Conservation (phyloP, 1,284 basidiomycete species). For the Phellopilus nigrolimitatus region DNA sequence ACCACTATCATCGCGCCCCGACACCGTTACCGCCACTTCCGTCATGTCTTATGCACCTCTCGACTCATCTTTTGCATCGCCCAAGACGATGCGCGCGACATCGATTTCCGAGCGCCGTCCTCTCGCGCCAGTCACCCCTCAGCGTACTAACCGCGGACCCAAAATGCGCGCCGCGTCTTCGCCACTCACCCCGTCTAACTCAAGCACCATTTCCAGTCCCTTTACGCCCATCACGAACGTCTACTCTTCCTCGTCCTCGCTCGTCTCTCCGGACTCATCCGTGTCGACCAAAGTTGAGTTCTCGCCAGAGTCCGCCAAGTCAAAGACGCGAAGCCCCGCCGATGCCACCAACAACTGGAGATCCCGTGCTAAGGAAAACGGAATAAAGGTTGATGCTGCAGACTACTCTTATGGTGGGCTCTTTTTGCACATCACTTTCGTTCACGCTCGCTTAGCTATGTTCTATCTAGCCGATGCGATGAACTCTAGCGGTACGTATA, state of each 20-base stretch:
- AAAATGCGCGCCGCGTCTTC: constrained; percentile 17
- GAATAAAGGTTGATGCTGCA: constrained; percentile 54
- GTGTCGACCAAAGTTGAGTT: constrained; percentile 18
- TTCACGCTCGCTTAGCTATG: constrained; percentile 19
- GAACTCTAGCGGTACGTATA: constrained; percentile 15
- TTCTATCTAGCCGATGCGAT: constrained; percentile 3
- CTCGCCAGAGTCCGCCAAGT: constrained; percentile 16
- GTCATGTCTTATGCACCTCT: constrained; percentile 11
- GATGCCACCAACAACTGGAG: constrained; percentile 69
- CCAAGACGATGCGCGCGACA: constrained; percentile 10
- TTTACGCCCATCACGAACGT: constrained; percentile 21
- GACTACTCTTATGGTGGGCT: constrained; percentile 48
- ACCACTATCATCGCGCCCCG: neutral
- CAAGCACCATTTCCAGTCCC: constrained; percentile 18
- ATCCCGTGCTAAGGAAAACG: constrained; percentile 62
- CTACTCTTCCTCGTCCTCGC: constrained; percentile 18
- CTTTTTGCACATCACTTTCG: constrained; percentile 1
- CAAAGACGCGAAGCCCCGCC: constrained; percentile 38
- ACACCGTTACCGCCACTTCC: neutral
- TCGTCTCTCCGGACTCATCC: constrained; percentile 18
- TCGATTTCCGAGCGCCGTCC: constrained; percentile 19
- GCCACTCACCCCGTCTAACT: constrained; percentile 18
- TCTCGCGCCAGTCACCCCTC: constrained; percentile 20
- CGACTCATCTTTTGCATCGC: constrained; percentile 15
- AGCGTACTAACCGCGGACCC: constrained; percentile 15